A percentile compares a stretch with the other conserved stretches of the same genome.
These are phyloP conservation scores for Suhomyces wounanorum DNA, from an alignment of 1,139 yeast species.

Conservation along the genomic window DNA sequence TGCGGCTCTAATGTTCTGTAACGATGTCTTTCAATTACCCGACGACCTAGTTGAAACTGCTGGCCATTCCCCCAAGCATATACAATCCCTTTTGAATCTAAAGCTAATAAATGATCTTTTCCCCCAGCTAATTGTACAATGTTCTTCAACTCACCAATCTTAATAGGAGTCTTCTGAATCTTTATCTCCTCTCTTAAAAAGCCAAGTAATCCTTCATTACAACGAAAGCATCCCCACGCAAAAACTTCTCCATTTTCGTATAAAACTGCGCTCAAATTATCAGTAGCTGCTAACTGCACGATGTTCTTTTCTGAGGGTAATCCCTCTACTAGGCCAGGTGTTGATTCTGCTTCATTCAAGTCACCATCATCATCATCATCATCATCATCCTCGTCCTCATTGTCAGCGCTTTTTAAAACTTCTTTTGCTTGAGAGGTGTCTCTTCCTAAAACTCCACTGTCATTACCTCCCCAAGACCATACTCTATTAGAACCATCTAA, in stretches of 20 bases:
- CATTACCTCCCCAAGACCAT: slow-evolving; percentile 99
- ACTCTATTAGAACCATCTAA: slow-evolving; percentile 70
- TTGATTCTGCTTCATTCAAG: slow-evolving; percentile 82
- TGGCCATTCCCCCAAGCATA: slow-evolving; percentile 98
- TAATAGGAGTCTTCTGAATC: slow-evolving; percentile 68
- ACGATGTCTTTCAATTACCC: slow-evolving; percentile 74
- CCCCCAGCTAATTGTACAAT: slow-evolving; percentile 91
- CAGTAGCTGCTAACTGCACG: slow-evolving; percentile 90
- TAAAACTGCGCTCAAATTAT: slow-evolving; percentile 81
- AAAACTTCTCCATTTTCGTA: slow-evolving; percentile 83
- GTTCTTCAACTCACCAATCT: slow-evolving; percentile 61
- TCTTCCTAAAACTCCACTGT: slow-evolving; percentile 90
- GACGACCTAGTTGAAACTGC: slow-evolving; percentile 87
- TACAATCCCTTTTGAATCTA: slow-evolving; percentile 83
- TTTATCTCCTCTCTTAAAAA: slow-evolving; percentile 62
- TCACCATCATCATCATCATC: slow-evolving; percentile 78
- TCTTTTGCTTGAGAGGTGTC: slow-evolving; percentile 68
- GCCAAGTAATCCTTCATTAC: slow-evolving; percentile 88
- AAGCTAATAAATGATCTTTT: slow-evolving; percentile 84
- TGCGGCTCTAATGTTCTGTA: slow-evolving; percentile 71
- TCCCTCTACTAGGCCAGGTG: slow-evolving; percentile 76
- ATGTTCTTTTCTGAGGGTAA: slow-evolving; percentile 58
- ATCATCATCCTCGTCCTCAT: slow-evolving; percentile 54
- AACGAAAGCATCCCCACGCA: slow-evolving; percentile 97
- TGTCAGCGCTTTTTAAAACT: slow-evolving; percentile 62